Conservation (phyloP, 106 monocot species). For the Allium fistulosum region DNA sequence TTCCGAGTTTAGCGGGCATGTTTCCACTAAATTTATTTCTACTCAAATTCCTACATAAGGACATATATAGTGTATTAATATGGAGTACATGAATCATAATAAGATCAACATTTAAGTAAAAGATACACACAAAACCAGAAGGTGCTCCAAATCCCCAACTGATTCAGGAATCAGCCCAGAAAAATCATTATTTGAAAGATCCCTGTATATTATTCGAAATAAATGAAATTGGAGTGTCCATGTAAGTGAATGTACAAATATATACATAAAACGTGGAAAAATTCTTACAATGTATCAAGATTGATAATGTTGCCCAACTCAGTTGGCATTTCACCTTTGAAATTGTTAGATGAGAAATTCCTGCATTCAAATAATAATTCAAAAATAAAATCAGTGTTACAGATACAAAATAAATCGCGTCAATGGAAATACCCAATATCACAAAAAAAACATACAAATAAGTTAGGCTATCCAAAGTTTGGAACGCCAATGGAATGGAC, state of each 20-base stretch:
- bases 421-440: too few relatives aligned
- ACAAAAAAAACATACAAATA: conserved; percentile 55
- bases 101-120: too few relatives aligned
- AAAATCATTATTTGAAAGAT: conserved; percentile 80
- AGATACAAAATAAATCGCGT: too few relatives aligned
- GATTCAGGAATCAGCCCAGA: conserved; percentile 75
- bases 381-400: too few relatives aligned
- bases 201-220: conserved; percentile 28
- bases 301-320: conserved; percentile 82
- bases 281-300: conserved; percentile 82
- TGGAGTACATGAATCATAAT: too few relatives aligned
- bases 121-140: conserved; percentile 70
- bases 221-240: too few relatives aligned
- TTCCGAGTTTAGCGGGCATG: conserved; percentile 49
- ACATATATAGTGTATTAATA: background rate
- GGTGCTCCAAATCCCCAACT: conserved; percentile 91
- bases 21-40: conserved; percentile 50
- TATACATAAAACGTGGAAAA: background rate
- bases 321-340: conserved; percentile 62
- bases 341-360: conserved; percentile 88
- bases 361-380: conserved; percentile 15
- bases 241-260: background rate
- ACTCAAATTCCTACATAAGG: conserved; percentile 62
- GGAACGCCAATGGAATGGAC: conserved; percentile 70
- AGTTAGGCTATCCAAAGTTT: conserved; percentile 79